These are phyloP conservation scores for Coemansia sp. DNA, from an alignment of 192 early-diverging fungal genomes.

Conservation along the genomic window DNA sequence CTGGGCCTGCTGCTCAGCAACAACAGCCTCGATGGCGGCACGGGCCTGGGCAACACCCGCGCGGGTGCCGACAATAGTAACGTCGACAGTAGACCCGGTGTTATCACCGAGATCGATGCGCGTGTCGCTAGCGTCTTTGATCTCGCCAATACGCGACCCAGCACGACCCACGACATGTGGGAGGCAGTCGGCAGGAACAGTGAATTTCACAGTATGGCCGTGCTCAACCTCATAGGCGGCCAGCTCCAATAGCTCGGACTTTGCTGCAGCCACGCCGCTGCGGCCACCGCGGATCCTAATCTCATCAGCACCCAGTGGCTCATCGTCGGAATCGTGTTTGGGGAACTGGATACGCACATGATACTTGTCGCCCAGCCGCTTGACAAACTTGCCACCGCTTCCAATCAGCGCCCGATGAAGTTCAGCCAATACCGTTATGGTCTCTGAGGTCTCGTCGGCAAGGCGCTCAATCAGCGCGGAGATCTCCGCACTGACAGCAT, in stretches of 20 bases:
- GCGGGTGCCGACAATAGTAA: constrained; percentile 59
- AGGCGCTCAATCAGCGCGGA: constrained; percentile 65
- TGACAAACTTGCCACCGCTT: constrained; percentile 68
- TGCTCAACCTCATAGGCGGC: constrained; percentile 83
- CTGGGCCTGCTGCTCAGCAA: constrained; percentile 64
- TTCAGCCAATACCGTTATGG: constrained; percentile 60
- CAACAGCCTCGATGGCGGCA: constrained; percentile 61
- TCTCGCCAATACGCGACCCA: constrained; percentile 72
- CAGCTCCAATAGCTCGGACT: constrained; percentile 80
- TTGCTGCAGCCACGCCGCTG: constrained; percentile 76
- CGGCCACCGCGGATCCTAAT: constrained; percentile 85
- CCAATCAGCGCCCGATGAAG: constrained; percentile 78
- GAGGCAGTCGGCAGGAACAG: constrained; percentile 64
- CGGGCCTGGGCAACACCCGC: constrained; percentile 60
- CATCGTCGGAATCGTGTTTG: constrained; percentile 45
- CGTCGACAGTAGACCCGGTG: constrained; percentile 35
- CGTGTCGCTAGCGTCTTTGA: constrained; percentile 71
- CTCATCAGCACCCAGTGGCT: constrained; percentile 57
- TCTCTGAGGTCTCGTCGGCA: constrained; percentile 65
- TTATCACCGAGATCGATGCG: constrained; percentile 71
- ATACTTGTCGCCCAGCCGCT: constrained; percentile 78
- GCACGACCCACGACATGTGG: constrained; percentile 79
- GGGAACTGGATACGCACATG: constrained; percentile 73
- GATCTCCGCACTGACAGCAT: constrained; percentile 72
- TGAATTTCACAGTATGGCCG: constrained; percentile 66